Base-by-base conservation (phyloP, 1,284 basidiomycete genomes). In the Trametes hirsuta region DNA sequence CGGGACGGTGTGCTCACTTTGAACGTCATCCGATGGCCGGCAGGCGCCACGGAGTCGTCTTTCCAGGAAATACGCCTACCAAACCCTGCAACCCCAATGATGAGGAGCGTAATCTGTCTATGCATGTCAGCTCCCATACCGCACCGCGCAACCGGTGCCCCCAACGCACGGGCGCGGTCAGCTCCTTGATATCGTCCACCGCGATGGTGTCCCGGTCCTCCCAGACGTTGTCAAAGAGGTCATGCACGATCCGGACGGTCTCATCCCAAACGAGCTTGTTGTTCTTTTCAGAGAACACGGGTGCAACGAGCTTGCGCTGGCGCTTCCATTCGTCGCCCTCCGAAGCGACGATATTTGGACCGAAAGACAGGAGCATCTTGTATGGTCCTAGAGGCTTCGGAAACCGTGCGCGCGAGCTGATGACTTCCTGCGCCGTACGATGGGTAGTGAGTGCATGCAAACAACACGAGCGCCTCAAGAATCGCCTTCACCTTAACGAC, bases 241-340 rank as follows among this genome's bases (percentile, higher is more conserved):
- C 75, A 8, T 70, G 44, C 37, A 77, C 69, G 55, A 77, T 72
- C 9, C 73, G 71, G 21, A 80, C 65, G 0, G 84, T 80, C 65
- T 84, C 81, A 41, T 82, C 78, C 83, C 83, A 86, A 2, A 86
- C 84, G 37, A 86, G 72, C 53, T 74, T 79, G 66, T 84, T 86
- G 67, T 87, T 85, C 9, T 64, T 65, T 69, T 79, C 78, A 2
- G 75, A 78, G 63, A 80, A 79, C 1, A 75, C 71, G 1, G 78
- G 78, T 3, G 75, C 74, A 30, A 72, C 62, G 30, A 80, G 80
- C 69, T 82, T 84, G 41, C 85, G 74, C 63, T 84, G 84, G 47
- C 79, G 79, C 65, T 85, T 84, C 84, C 84, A 86, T 64, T 84
- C 77, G n/a, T 84, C 81, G 21, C 79, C 80, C 66, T 86, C 85